Conservation (phyloP, 2,329 filamentous ascomycete species). For the Colletotrichum melonis region DNA sequence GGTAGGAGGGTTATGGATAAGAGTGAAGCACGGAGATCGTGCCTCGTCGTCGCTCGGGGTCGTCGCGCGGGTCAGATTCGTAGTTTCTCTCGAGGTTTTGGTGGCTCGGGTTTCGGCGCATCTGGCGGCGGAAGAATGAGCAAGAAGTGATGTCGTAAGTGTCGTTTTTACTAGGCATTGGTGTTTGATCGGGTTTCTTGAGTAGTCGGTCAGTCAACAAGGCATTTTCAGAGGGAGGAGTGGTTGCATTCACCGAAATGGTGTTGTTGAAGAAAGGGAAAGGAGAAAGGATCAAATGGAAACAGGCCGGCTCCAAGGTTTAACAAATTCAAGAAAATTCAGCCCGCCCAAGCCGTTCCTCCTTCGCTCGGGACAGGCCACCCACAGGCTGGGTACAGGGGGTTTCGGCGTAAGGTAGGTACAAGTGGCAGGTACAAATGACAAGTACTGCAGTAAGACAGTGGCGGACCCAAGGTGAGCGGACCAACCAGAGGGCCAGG, state of each 20-base stretch:
- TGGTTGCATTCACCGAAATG: conserved; percentile 38
- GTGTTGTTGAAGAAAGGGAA: conserved; percentile 38
- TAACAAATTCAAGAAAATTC: conserved; percentile 34
- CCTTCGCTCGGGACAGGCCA: conserved; percentile 27
- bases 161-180: conserved; percentile 68
- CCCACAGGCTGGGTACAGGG: conserved; percentile 3
- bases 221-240: conserved; percentile 13
- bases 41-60: conserved; percentile 70
- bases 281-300: conserved; percentile 27
- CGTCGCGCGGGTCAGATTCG: conserved; percentile 64
- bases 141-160: conserved; percentile 52
- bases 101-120: conserved; percentile 62
- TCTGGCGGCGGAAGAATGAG: conserved; percentile 68
- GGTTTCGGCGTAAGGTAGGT: not conserved
- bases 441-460: not conserved
- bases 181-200: conserved; percentile 42
- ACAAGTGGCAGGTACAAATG: not conserved
- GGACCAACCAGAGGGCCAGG: conserved; percentile 27
- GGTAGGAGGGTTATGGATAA: conserved; percentile 17
- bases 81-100: conserved; percentile 61
- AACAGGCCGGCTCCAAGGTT: conserved; percentile 9
- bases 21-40: conserved; percentile 45
- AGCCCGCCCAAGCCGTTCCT: conserved; percentile 30
- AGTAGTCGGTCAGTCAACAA: conserved; percentile 16
- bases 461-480: not conserved